Conservation (phyloP, 2,329 filamentous ascomycete genomes). For the Sodiomyces alkalinus region DNA sequence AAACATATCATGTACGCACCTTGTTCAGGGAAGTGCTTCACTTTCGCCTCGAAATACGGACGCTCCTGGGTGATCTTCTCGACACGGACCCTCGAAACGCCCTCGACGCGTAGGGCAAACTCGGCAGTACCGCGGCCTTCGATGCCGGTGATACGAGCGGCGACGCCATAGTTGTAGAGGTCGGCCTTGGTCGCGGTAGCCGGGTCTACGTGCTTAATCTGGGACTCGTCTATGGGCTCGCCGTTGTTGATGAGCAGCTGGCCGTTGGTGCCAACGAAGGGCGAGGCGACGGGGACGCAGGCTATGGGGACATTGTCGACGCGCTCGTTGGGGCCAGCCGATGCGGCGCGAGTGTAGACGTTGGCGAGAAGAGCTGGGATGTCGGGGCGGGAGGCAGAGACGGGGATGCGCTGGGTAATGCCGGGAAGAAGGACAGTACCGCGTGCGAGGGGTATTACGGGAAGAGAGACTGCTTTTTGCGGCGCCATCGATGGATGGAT, state of each 20-base stretch:
- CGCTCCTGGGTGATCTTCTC: conserved; percentile 62
- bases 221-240: conserved; percentile 29
- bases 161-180: conserved; percentile 69
- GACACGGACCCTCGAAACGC: conserved; percentile 60
- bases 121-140: conserved; percentile 63
- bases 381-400: conserved; percentile 67
- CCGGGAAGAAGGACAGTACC: conserved; percentile 75
- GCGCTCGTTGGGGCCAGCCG: conserved; percentile 47
- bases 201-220: conserved; percentile 35
- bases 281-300: conserved; percentile 73
- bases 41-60: conserved; percentile 74
- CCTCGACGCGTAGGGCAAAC: conserved; percentile 76
- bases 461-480: conserved; percentile 33
- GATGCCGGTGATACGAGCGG: conserved; percentile 64
- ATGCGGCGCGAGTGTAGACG: conserved; percentile 62
- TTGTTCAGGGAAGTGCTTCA: conserved; percentile 55
- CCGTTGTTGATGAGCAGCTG: conserved; percentile 58
- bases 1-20: too few relatives aligned
- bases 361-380: conserved; percentile 76
- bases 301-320: conserved; percentile 62
- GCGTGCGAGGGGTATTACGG: conserved; percentile 69
- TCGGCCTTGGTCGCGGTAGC: conserved; percentile 51
- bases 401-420: conserved; percentile 68
- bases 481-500: conserved; percentile 14
- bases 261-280: conserved; percentile 57